Evolutionary conservation across 2,329 filamentous ascomycete genomes (phyloP).

Genomic region (Neofusicoccum parvum): DNA sequence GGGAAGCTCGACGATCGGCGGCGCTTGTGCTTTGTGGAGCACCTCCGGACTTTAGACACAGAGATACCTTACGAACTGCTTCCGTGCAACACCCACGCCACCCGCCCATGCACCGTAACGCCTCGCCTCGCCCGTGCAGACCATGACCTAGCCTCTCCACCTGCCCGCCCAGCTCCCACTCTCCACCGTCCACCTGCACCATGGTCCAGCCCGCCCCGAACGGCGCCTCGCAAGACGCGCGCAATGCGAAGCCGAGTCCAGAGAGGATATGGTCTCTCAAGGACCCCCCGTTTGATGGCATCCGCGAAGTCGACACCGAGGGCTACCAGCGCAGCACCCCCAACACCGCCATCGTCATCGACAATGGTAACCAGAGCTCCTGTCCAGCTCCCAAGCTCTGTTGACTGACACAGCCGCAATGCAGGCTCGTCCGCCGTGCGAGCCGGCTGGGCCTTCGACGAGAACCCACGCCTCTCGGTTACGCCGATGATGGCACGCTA

Average conservation of each 20-base stretch:
- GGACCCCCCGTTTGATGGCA: constrained; percentile 64
- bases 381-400: not conserved
- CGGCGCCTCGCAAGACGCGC: constrained; percentile 46
- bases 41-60: constrained; percentile 21
- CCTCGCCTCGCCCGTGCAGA: not conserved
- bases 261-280: constrained; percentile 54
- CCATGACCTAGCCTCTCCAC: constrained; percentile 5
- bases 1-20: constrained; percentile 14
- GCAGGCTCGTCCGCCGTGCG: constrained; percentile 84
- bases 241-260: constrained; percentile 57
- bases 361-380: constrained; percentile 72
- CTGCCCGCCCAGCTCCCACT: not conserved
- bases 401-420: constrained; percentile 19
- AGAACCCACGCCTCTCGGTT: constrained; percentile 74
- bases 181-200: constrained; percentile 23
- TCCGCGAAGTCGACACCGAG: constrained; percentile 61
- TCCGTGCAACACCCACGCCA: not conserved
- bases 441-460: constrained; percentile 94
- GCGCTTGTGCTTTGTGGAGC: constrained; percentile 20
- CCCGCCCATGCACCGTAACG: not conserved
- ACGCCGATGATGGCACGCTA: constrained; percentile 94
- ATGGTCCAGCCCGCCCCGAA: constrained; percentile 42
- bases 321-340: constrained; percentile 68
- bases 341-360: constrained; percentile 85
- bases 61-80: constrained; percentile 15